These are phyloP conservation scores for Tieghemostelium lacteum DNA, from an alignment of 78 protist genomes.

Conservation along the genomic window DNA sequence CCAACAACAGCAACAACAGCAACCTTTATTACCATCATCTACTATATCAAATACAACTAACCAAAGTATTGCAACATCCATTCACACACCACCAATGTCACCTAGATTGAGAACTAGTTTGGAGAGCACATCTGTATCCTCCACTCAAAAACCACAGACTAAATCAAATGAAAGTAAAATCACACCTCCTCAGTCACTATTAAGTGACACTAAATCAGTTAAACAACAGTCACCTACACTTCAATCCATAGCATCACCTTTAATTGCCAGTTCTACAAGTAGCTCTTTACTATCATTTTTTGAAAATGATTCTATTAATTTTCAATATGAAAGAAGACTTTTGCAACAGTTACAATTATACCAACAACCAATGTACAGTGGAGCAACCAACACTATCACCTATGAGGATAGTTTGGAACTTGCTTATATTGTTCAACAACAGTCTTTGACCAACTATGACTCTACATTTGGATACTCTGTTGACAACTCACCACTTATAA, in stretches of 20 bases:
- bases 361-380: background rate
- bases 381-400: background rate
- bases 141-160: background rate
- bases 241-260: conserved; percentile 2
- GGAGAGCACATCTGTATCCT: background rate
- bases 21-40: background rate
- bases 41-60: background rate
- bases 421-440: conserved; percentile 46
- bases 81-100: conserved; percentile 15
- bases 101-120: background rate
- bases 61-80: background rate
- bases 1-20: background rate
- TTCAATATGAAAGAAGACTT: background rate
- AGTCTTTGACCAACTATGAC: conserved; percentile 35
- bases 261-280: background rate
- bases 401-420: conserved; percentile 52
- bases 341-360: background rate
- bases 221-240: background rate
- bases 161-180: too few relatives aligned
- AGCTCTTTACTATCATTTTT: conserved; percentile 1
- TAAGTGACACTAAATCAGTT: background rate
- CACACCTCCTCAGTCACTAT: too few relatives aligned
- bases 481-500: conserved; percentile 45
- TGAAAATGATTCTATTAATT: background rate
- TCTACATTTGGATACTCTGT: conserved; percentile 38